Percentiles rank a stretch among this genome's conserved stretches.
phyloP scores from a whole-genome alignment of 306 rosid genomes.

The Cicer cuneatum region DNA sequence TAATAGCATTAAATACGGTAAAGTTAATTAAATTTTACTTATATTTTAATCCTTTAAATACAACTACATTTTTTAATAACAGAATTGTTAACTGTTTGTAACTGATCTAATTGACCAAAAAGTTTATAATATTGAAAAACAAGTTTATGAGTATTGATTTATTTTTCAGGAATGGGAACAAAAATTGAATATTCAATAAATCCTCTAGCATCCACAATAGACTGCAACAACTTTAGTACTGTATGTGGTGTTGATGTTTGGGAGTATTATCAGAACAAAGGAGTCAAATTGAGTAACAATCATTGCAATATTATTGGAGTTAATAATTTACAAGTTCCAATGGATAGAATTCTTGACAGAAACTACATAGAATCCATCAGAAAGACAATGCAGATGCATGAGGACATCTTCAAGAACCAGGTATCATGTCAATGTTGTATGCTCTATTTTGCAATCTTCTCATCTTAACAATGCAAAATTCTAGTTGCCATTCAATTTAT shows the following conservation, averaged over 20 bases:
- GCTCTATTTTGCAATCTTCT: conserved; percentile 16
- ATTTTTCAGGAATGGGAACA: conserved; percentile 91
- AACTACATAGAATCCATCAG: conserved; percentile 65
- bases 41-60: too few species aligned
- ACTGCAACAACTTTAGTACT: conserved; percentile 51
- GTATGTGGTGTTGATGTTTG: conserved; percentile 68
- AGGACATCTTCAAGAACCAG: conserved; percentile 79
- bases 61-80: too few species aligned
- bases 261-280: conserved; percentile 62
- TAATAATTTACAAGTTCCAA: conserved; percentile 47
- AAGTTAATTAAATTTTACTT: too few species aligned
- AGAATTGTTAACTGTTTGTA: too few species aligned
- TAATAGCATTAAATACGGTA: too few species aligned
- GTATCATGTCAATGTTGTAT: conserved; percentile 48
- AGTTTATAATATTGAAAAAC: not conserved
- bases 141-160: conserved; percentile 3
- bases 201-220: conserved; percentile 58
- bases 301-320: conserved; percentile 46
- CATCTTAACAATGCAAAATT: conserved; percentile 16
- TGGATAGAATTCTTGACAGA: conserved; percentile 66
- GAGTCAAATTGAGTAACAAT: conserved; percentile 50
- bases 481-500: conserved; percentile 22
- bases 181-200: conserved; percentile 71
- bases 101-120: too few species aligned
- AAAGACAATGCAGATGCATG: conserved; percentile 91